Percentiles rank a stretch among this genome's conserved stretches.
phyloP scores from a whole-genome alignment of 257 asterid genomes.

The Jacaranda copaia region DNA sequence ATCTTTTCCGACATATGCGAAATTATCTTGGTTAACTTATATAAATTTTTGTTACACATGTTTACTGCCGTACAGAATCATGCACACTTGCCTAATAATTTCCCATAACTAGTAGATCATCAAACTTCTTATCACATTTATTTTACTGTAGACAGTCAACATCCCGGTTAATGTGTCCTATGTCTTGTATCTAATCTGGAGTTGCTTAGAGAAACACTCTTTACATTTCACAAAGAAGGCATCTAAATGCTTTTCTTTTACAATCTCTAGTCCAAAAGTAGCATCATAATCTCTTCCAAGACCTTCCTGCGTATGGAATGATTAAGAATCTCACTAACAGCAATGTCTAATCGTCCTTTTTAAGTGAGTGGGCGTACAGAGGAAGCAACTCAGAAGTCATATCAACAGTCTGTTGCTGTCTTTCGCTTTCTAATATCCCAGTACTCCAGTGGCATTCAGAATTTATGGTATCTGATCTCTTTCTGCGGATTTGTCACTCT shows the following conservation, averaged over 20 bases:
- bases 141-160: no score
- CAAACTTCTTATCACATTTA: background rate
- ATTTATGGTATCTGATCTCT: background rate
- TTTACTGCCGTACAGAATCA: background rate
- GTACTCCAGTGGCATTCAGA: no score
- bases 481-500: background rate
- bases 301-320: background rate
- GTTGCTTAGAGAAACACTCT: background rate
- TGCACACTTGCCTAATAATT: background rate
- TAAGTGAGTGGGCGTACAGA: background rate
- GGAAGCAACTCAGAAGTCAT: constrained; percentile 5
- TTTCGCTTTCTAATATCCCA: background rate
- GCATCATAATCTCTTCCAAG: background rate
- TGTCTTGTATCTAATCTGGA: background rate
- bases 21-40: background rate
- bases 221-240: background rate
- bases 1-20: background rate
- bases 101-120: no score
- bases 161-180: no score
- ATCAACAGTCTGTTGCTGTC: constrained; percentile 2
- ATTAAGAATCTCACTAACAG: background rate
- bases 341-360: background rate
- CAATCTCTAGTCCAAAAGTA: background rate
- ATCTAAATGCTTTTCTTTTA: background rate
- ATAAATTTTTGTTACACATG: background rate